A percentile compares a stretch with the other conserved stretches of the same genome.
These are phyloP conservation scores for Glycine latifolia DNA, from an alignment of 306 rosid species.

Conservation along the genomic window DNA sequence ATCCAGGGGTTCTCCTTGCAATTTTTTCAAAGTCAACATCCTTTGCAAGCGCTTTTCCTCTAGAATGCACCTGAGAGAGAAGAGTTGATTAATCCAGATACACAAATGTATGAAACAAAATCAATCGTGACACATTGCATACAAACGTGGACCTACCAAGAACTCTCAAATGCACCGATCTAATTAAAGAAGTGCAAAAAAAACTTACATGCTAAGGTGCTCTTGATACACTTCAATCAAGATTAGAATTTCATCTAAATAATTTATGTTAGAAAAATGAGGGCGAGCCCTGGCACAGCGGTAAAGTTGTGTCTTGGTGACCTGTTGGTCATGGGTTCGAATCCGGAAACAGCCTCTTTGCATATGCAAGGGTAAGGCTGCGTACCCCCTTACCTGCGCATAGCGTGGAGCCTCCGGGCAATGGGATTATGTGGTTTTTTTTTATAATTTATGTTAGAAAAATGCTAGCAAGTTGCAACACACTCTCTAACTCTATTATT, in stretches of 20 bases:
- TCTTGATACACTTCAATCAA: not conserved
- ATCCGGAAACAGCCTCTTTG: too few relatives aligned
- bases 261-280: not conserved
- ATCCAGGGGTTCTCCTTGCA: slow-evolving; percentile 97
- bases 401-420: too few relatives aligned
- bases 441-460: too few relatives aligned
- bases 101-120: not conserved
- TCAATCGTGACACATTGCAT: not conserved
- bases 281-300: too few relatives aligned
- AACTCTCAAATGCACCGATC: slow-evolving; percentile 14
- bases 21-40: slow-evolving; percentile 97
- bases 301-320: too few relatives aligned
- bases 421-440: too few relatives aligned
- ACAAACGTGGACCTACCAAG: not conserved
- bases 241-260: not conserved
- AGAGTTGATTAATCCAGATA: slow-evolving; percentile 15
- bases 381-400: too few relatives aligned
- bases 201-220: not conserved
- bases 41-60: slow-evolving; percentile 90
- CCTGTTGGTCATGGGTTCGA: too few relatives aligned
- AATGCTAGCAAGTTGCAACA: not conserved
- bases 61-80: slow-evolving; percentile 76
- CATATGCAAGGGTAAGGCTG: too few relatives aligned
- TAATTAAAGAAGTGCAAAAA: not conserved
- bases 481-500: not conserved